Evolutionary conservation across 306 rosid genomes (phyloP).

Genomic region (Cucurbita argyrosperma): DNA sequence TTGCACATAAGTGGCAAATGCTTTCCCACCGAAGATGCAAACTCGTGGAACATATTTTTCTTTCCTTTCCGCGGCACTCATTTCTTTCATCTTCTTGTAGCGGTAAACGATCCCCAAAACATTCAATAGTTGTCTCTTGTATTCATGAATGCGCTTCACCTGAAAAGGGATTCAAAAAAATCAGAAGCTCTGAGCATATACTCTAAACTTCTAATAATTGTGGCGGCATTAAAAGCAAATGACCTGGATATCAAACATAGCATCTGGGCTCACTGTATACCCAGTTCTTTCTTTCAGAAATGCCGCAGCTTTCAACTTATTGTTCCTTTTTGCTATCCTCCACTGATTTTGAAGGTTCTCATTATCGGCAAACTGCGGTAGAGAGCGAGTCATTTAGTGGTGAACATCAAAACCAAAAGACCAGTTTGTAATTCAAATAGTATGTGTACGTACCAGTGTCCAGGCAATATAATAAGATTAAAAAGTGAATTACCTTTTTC

Average conservation of each 20-base stretch:
- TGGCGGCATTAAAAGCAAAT: background rate
- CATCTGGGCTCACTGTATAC: constrained; percentile 76
- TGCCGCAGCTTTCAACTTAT: constrained; percentile 68
- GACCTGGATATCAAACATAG: constrained; percentile 94
- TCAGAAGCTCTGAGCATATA: background rate
- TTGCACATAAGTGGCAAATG: constrained; percentile 83
- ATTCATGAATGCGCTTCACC: constrained; percentile 99
- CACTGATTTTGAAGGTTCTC: constrained; percentile 77
- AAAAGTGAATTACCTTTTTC: background rate
- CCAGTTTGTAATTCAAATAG: background rate
- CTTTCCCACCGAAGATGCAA: constrained; percentile 95
- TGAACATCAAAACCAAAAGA: background rate
- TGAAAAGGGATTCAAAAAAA: background rate
- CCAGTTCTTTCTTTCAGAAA: constrained; percentile 77
- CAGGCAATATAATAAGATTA: constrained; percentile 11
- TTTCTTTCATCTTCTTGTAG: constrained; percentile 95
- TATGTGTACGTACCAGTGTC: background rate
- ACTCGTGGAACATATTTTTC: constrained; percentile 78
- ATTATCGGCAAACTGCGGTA: constrained; percentile 53
- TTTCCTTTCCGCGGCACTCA: constrained; percentile 57
- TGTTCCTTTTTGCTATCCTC: constrained; percentile 69
- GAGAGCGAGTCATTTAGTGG: background rate
- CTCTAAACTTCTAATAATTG: background rate
- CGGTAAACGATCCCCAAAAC: constrained; percentile 89
- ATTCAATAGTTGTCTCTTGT: constrained; percentile 79